Conservation (phyloP, 2,329 filamentous ascomycete genomes). For the Emydomyces testavorans region DNA sequence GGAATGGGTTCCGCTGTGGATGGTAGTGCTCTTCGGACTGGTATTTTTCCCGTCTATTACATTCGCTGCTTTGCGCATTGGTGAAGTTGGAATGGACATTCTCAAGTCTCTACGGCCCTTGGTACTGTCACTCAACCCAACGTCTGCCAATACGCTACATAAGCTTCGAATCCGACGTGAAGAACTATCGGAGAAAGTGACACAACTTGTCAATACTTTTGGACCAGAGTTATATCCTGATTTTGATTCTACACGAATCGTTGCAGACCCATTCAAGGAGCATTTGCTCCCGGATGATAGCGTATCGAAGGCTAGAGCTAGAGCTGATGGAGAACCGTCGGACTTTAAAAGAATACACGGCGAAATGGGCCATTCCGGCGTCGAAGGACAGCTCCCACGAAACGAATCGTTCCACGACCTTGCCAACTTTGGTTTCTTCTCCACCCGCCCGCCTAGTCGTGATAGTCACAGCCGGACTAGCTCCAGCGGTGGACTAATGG, state of each 20-base stretch:
- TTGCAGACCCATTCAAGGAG: constrained; percentile 43
- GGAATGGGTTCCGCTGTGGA: constrained; percentile 65
- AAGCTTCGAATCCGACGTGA: constrained; percentile 62
- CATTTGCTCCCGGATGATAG: constrained; percentile 18
- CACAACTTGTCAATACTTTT: constrained; percentile 84
- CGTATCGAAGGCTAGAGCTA: constrained; percentile 13
- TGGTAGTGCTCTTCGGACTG: constrained; percentile 62
- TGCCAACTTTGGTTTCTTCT: constrained; percentile 77
- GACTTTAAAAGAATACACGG: neutral
- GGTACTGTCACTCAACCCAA: constrained; percentile 71
- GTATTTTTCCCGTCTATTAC: constrained; percentile 77
- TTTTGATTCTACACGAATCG: constrained; percentile 66
- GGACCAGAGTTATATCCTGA: constrained; percentile 96
- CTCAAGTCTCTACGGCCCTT: constrained; percentile 86
- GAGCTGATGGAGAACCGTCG: constrained; percentile 18
- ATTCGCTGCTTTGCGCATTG: constrained; percentile 85
- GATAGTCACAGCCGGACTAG: constrained; percentile 49
- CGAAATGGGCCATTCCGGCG: neutral
- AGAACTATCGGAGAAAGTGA: constrained; percentile 69
- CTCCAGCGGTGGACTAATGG: constrained; percentile 53
- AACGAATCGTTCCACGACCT: constrained; percentile 94
- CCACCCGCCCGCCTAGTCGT: constrained; percentile 71
- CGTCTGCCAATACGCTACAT: constrained; percentile 70
- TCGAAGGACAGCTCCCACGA: constrained; percentile 51
- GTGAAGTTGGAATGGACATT: constrained; percentile 98